These are phyloP conservation scores for Zasmidium cellare DNA, from an alignment of 2,329 filamentous ascomycete species.

Conservation along the genomic window DNA sequence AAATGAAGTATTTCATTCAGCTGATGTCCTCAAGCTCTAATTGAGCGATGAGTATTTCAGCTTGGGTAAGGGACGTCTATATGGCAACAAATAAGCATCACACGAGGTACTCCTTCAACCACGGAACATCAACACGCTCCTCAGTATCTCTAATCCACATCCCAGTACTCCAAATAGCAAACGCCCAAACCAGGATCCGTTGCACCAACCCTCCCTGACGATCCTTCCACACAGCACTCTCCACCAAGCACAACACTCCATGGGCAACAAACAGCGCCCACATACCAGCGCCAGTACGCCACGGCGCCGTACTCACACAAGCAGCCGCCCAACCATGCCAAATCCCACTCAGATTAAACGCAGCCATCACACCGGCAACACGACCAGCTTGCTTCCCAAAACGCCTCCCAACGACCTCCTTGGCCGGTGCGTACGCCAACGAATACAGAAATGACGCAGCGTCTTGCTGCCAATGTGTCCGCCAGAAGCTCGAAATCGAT, in stretches of 20 bases:
- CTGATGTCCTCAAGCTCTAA: no score
- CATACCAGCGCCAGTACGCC: conserved; percentile 13
- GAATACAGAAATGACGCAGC: conserved; percentile 17
- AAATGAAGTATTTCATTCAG: no score
- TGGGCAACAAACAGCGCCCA: conserved; percentile 21
- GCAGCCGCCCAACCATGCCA: conserved; percentile 25
- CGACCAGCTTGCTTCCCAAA: conserved; percentile 6
- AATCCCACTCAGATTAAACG: conserved; percentile 21
- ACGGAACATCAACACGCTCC: neutral
- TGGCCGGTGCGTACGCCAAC: conserved; percentile 18
- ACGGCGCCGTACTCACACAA: conserved; percentile 8
- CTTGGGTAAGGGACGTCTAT: no score
- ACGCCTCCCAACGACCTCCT: neutral
- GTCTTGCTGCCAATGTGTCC: conserved; percentile 21
- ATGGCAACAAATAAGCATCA: no score
- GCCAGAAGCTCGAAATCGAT: conserved; percentile 21
- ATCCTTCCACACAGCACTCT: conserved; percentile 13
- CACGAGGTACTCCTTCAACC: no score
- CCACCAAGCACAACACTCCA: conserved; percentile 17
- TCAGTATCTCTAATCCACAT: conserved; percentile 9
- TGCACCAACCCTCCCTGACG: conserved; percentile 13
- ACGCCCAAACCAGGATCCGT: conserved; percentile 11
- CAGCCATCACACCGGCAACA: conserved; percentile 16
- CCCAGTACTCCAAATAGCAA: conserved; percentile 11
- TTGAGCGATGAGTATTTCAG: no score